Evolutionary conservation across 1,284 basidiomycete species (phyloP).

Genomic region (Ceraceosorus guamensis): DNA sequence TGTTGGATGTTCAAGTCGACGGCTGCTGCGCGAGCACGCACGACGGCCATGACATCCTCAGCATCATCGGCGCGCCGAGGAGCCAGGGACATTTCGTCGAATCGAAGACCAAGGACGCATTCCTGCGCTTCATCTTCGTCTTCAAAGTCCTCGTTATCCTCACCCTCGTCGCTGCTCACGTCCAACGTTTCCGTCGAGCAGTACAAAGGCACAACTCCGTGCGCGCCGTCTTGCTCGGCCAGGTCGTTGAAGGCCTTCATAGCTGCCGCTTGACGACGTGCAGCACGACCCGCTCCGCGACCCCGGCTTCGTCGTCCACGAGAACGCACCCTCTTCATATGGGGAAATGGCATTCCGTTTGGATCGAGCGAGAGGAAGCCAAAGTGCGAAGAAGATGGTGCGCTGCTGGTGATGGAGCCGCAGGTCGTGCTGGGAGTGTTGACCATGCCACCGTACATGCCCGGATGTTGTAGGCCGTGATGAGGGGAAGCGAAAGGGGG

Average conservation of each 20-base stretch:
- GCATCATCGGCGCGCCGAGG: too few species aligned
- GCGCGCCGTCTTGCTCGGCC: background rate
- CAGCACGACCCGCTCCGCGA: constrained; percentile 31
- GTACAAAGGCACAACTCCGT: background rate
- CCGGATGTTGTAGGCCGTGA: background rate
- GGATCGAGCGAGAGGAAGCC: constrained; percentile 4
- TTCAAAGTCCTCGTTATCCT: background rate
- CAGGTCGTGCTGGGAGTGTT: background rate
- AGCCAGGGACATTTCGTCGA: too few species aligned
- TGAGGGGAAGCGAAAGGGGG: constrained; percentile 9
- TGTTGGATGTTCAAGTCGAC: too few species aligned
- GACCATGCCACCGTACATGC: background rate
- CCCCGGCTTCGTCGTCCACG: constrained; percentile 29
- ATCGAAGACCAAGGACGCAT: too few species aligned
- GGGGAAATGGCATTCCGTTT: constrained; percentile 1
- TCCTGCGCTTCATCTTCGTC: background rate
- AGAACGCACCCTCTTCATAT: constrained; percentile 15
- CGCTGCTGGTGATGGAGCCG: constrained; percentile 1
- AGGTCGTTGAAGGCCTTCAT: constrained; percentile 14
- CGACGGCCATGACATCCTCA: too few species aligned
- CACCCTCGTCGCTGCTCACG: background rate
- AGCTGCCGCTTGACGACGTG: constrained; percentile 28
- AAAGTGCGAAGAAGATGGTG: background rate
- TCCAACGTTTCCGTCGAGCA: background rate
- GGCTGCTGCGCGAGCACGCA: too few species aligned